A percentile compares a stretch with the other conserved stretches of the same genome.
These are phyloP conservation scores for Diplodia corticola DNA, from an alignment of 2,329 filamentous ascomycete species.

Conservation along the genomic window DNA sequence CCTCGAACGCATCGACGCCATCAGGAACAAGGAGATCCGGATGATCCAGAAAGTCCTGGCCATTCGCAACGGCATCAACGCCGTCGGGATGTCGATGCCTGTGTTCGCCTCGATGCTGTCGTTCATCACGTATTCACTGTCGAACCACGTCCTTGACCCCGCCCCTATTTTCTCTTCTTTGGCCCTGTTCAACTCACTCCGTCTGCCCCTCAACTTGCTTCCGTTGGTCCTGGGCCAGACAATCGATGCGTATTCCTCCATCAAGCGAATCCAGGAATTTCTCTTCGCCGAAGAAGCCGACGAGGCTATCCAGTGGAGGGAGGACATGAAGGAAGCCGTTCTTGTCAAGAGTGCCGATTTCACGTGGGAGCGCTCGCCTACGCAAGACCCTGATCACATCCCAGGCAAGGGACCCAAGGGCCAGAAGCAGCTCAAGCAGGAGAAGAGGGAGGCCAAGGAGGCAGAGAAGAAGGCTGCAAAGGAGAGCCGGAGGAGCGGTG, in stretches of 20 bases:
- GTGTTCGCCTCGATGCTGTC: conserved; percentile 94
- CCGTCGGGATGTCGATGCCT: conserved; percentile 80
- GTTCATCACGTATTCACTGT: conserved; percentile 76
- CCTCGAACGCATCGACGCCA: conserved; percentile 69
- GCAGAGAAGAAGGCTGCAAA: conserved; percentile 47
- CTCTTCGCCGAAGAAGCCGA: conserved; percentile 80
- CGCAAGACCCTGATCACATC: conserved; percentile 39
- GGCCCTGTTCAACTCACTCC: conserved; percentile 87
- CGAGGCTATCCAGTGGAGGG: conserved; percentile 65
- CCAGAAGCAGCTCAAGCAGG: conserved; percentile 17
- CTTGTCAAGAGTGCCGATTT: conserved; percentile 73
- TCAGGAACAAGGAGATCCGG: conserved; percentile 74
- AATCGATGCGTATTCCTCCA: conserved; percentile 82
- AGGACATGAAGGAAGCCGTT: conserved; percentile 58
- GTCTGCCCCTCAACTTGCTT: conserved; percentile 85
- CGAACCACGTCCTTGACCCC: conserved; percentile 67
- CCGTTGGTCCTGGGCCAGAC: conserved; percentile 86
- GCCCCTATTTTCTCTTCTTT: conserved; percentile 89
- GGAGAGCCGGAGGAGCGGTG: conserved; percentile 46
- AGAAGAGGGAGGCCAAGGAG: conserved; percentile 32
- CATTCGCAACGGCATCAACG: conserved; percentile 82
- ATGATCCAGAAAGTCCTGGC: conserved; percentile 82
- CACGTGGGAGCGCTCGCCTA: conserved; percentile 78
- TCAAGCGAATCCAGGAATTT: conserved; percentile 85
- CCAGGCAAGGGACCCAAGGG: conserved; percentile 3